Conservation (phyloP, 352 stramenopile genomes). For the Pythium utonaiense region DNA sequence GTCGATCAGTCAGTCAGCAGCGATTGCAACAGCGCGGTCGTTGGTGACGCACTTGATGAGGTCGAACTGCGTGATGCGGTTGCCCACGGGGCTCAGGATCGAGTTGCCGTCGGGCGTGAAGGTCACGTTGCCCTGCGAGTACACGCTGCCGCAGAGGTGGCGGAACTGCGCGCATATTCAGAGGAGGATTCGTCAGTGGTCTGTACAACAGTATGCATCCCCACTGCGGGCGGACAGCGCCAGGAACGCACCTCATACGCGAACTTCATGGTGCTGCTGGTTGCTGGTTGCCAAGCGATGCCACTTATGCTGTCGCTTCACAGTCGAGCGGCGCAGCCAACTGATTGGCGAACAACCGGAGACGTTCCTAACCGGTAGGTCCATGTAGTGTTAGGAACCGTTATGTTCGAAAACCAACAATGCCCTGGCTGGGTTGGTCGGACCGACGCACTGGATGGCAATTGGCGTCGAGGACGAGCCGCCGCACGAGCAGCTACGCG, state of each 20-base stretch:
- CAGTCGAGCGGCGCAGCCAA: neutral
- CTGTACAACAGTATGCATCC: neutral
- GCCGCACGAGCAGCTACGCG: neutral
- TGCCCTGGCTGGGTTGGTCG: conserved; percentile 10
- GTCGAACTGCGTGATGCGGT: conserved; percentile 94
- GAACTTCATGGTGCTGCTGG: conserved; percentile 79
- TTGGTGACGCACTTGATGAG: conserved; percentile 89
- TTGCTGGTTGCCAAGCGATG: conserved; percentile 5
- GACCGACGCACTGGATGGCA: conserved; percentile 9
- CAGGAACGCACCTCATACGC: conserved; percentile 65
- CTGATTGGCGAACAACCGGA: conserved; percentile 28
- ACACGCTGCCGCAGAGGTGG: conserved; percentile 92
- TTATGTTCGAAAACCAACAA: conserved; percentile 4
- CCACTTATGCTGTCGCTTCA: conserved; percentile 19
- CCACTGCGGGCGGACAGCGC: neutral
- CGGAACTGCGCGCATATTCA: conserved; percentile 59
- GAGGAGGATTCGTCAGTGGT: neutral
- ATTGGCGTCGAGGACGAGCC: neutral
- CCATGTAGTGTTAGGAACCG: neutral
- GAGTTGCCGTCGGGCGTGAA: conserved; percentile 93
- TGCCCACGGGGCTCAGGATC: conserved; percentile 90
- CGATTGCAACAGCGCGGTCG: too few species aligned
- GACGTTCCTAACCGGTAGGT: conserved; percentile 14
- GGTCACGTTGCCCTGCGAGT: conserved; percentile 91
- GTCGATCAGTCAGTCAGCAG: too few species aligned